These are phyloP conservation scores for Sherardia arvensis DNA, from an alignment of 257 asterid species.

Conservation along the genomic window DNA sequence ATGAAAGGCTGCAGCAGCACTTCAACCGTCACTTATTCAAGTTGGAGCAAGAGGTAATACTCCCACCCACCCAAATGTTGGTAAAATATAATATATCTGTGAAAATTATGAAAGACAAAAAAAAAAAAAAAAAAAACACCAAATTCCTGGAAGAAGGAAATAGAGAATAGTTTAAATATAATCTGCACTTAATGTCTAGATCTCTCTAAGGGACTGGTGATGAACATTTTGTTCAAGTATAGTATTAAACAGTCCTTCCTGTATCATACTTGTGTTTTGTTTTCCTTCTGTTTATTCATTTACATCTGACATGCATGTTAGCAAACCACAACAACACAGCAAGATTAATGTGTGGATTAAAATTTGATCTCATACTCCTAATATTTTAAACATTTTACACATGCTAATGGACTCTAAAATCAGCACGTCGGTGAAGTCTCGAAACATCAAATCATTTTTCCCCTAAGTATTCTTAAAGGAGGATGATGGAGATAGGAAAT, in stretches of 20 bases:
- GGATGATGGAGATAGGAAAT: neutral
- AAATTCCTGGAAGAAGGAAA: neutral
- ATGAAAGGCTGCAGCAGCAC: slow-evolving; percentile 95
- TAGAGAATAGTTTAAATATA: no score
- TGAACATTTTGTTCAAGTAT: neutral
- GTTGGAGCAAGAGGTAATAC: slow-evolving; percentile 90
- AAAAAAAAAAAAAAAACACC: neutral
- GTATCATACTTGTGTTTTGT: neutral
- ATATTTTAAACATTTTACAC: neutral
- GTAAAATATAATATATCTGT: neutral
- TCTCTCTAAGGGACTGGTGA: neutral
- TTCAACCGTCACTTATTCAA: slow-evolving; percentile 97
- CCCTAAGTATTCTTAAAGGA: neutral
- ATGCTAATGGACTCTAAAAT: neutral
- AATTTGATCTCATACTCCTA: neutral
- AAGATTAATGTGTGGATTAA: neutral
- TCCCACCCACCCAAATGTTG: neutral
- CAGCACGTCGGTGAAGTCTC: neutral
- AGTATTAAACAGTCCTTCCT: neutral
- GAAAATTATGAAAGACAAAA: neutral
- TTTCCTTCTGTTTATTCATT: neutral
- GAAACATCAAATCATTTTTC: neutral
- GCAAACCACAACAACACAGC: neutral
- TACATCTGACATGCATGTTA: neutral
- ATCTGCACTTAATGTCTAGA: neutral